Base-by-base conservation (phyloP, 805 yeast species). In the Saccharomycopsis fermentans region DNA sequence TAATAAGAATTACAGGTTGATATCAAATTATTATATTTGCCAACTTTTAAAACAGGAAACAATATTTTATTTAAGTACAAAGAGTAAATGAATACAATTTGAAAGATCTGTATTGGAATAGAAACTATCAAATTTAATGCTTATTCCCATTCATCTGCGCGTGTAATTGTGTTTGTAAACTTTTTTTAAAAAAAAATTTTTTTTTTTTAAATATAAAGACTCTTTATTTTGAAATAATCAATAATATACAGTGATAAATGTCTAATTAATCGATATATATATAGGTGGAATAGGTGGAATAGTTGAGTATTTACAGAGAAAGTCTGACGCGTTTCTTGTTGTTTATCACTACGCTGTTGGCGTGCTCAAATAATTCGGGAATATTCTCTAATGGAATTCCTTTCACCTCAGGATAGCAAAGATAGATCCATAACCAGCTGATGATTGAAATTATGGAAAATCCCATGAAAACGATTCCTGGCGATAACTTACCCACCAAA, bases 301-400 rank as follows among this genome's bases (percentile, higher is more conserved):
- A 21, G 11, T 6, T 40, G n/a, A 43, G 24, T 43, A 43, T 43
- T 24, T 43, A 43, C 29, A 43, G 14, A 26, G 26, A 43, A 11
- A 43, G 17, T 5, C 14, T 2, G 17, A 39, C 47, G 29, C 29
- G 50, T 21, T 43, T 43, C 12, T 43, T 43, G 12, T 43, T 19
- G 16, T 43, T 43, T 3, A 21, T 8, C n/a, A 43, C 12, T 6
- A 43, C 9, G 24, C 2, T 14, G 29, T 43, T 43, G 21, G 78
- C 77, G 58, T 73, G 58, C 48, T 71, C 73, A 54, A 74, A 76
- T 1, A 76, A 69, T 53, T 68, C 68, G 17, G 74, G 69, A 26
- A 75, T 70, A 55, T 75, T 74, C 62, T 77, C 80, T 53, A 76
- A 64, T 1, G 79, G 69, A 32, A 77, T 63, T 1, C 79, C 79